phyloP scores from a whole-genome alignment of 352 stramenopile species.

The Thraustotheca clavata region DNA sequence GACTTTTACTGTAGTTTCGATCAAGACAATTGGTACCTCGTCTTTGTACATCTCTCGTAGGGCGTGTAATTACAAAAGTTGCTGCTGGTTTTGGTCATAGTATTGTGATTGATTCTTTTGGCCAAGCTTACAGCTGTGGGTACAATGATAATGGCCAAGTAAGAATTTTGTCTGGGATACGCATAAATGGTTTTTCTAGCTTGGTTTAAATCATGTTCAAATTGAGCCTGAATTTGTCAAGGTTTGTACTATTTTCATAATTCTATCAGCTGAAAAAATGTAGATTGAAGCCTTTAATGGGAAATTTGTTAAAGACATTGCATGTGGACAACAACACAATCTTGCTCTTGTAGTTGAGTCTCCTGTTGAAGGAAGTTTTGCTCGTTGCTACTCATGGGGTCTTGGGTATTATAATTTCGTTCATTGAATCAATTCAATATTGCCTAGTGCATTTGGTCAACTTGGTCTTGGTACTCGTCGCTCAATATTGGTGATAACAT shows the following conservation, averaged over 20 bases:
- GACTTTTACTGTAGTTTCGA: constrained; percentile 16
- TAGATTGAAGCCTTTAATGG: constrained; percentile 31
- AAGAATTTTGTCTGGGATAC: not conserved
- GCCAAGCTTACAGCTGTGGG: constrained; percentile 55
- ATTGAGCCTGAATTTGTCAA: constrained; percentile 53
- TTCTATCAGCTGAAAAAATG: not conserved
- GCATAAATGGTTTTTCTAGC: not conserved
- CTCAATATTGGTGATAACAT: not conserved
- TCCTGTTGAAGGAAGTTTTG: constrained; percentile 22
- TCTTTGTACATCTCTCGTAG: constrained; percentile 31
- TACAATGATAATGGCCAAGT: constrained; percentile 79
- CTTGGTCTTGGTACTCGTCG: constrained; percentile 56
- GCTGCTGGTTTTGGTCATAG: constrained; percentile 70
- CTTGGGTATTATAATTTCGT: constrained; percentile 27
- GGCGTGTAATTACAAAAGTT: constrained; percentile 40
- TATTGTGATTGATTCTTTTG: constrained; percentile 41
- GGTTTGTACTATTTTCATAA: constrained; percentile 22
- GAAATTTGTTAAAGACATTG: constrained; percentile 50
- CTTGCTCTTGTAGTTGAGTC: constrained; percentile 27
- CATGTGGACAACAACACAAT: constrained; percentile 71
- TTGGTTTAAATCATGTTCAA: constrained; percentile 52
- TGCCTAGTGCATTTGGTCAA: constrained; percentile 44
- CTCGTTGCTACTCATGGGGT: constrained; percentile 69
- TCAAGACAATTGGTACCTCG: constrained; percentile 42
- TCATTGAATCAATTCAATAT: not conserved